Conservation (phyloP, 2,329 filamentous ascomycete genomes). For the Metarhizium anisopliae region DNA sequence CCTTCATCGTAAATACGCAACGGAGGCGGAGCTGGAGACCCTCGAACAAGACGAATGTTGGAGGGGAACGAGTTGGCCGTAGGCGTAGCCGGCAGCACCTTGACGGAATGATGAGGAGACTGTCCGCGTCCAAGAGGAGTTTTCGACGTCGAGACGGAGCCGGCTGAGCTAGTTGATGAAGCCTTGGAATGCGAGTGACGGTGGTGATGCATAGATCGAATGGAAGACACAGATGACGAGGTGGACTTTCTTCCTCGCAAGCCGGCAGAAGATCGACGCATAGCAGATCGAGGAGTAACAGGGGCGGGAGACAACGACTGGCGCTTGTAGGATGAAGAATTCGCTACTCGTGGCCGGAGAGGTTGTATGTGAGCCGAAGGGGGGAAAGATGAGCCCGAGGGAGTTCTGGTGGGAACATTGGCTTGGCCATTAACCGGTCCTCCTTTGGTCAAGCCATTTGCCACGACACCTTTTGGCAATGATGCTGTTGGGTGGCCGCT, state of each 20-base stretch:
- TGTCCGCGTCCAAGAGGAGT: conserved; percentile 54
- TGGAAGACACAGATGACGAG: conserved; percentile 86
- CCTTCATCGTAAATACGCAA: conserved; percentile 49
- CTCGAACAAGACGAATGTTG: conserved; percentile 74
- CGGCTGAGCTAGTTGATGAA: conserved; percentile 80
- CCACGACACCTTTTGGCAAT: conserved; percentile 41
- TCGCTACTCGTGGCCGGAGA: conserved; percentile 20
- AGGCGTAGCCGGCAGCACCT: conserved; percentile 88
- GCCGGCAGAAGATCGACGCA: conserved; percentile 73
- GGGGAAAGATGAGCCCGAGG: conserved; percentile 13
- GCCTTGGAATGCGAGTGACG: conserved; percentile 88
- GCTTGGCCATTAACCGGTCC: conserved; percentile 9
- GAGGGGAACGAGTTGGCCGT: conserved; percentile 67
- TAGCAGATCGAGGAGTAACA: conserved; percentile 77
- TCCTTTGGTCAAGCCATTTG: conserved; percentile 37
- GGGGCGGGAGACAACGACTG: conserved; percentile 82
- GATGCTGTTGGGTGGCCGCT: conserved; percentile 30
- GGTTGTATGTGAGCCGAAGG: conserved; percentile 19
- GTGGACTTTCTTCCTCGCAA: conserved; percentile 90
- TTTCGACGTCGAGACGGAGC: conserved; percentile 62
- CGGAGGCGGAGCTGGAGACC: conserved; percentile 40
- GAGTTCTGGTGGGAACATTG: conserved; percentile 11
- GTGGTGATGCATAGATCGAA: conserved; percentile 83
- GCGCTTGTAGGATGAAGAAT: conserved; percentile 48
- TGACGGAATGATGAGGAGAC: conserved; percentile 83